phyloP scores from a whole-genome alignment of 2,329 filamentous ascomycete genomes.

The Paraphaeosphaeria sporulosa region DNA sequence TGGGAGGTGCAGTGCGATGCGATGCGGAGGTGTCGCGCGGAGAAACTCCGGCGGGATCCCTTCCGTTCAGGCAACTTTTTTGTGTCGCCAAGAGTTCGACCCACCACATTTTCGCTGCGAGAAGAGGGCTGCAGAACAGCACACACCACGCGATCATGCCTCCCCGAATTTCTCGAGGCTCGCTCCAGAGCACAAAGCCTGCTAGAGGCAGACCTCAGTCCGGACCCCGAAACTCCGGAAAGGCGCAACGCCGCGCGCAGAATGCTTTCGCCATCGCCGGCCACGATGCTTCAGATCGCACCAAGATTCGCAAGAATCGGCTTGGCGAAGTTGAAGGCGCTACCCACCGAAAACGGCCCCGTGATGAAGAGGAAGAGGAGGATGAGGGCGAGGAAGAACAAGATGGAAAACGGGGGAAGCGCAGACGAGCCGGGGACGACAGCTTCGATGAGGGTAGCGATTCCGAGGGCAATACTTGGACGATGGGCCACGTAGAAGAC shows the following conservation, averaged over 20 bases:
- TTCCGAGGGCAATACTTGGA: conserved; percentile 86
- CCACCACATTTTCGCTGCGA: conserved; percentile 17
- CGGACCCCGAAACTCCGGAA: conserved; percentile 49
- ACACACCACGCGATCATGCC: conserved; percentile 49
- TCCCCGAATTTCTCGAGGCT: conserved; percentile 52
- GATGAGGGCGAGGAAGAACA: conserved; percentile 37
- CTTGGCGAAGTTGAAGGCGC: conserved; percentile 62
- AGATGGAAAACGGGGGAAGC: conserved; percentile 43
- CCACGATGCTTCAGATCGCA: conserved; percentile 60
- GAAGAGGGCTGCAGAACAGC: conserved; percentile 5
- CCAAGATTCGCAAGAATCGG: conserved; percentile 64
- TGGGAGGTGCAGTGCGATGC: conserved; percentile 17
- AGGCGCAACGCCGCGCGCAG: conserved; percentile 62
- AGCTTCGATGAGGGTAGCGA: conserved; percentile 80
- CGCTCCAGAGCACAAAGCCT: conserved; percentile 41
- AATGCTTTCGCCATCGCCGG: conserved; percentile 73
- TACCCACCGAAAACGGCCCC: conserved; percentile 51
- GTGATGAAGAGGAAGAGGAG: conserved; percentile 56
- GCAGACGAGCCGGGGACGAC: conserved; percentile 46
- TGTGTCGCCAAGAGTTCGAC: conserved; percentile 34
- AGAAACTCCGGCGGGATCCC: conserved; percentile 12
- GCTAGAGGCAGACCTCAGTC: conserved; percentile 39
- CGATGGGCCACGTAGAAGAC: conserved; percentile 72
- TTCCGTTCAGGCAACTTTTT: neutral
- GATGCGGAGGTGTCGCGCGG: conserved; percentile 11